Base-by-base conservation (phyloP, 1,284 basidiomycete genomes). In the Lentinula novae-zelandiae region DNA sequence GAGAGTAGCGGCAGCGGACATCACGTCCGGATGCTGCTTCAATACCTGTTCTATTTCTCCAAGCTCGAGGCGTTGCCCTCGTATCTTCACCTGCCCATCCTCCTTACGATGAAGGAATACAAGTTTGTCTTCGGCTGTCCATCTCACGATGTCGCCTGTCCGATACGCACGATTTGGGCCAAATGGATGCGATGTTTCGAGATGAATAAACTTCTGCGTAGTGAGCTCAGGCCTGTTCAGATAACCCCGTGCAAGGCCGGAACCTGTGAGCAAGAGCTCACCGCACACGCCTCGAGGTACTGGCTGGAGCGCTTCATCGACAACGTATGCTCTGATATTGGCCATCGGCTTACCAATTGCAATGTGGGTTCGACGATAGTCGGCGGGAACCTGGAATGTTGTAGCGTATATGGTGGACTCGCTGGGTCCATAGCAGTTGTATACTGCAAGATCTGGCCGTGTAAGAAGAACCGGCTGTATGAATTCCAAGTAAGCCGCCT, bases 11-110 rank as follows among this genome's bases (percentile, higher is more conserved):
- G 49, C n/a, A 2, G 40, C 22, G 15, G 53, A 27, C 13, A 40
- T 15, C n/a, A 13, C 31, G 34, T 46, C 15, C 5, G 36, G 38
- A 27, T 33, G 40, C n/a, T 15, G 40, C 40, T 44, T 48, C 38
- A 62, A 9, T 5, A 27, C 34, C 9, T 49, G 17, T 53, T 49
- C 50, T 13, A 58, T 38, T 31, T 53, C 44, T 12, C 51, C 61
- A 13, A 58, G 50, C 34, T 62, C 56, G 9, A 62, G 20, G 3
- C 61, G 61, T 40, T 62, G 56, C 5, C 61, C 61, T 5, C 61
- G 48, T 15, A 62, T 13, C 15, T 62, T 62, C 8, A 62, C 42
- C 38, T 62, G 56, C 57, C 61, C 61, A 6, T 70, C 71, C 10
- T 60, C 22, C 8, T 50, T 40, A 20, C 61, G 40, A n/a, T 50